Conservation (phyloP, 2,329 filamentous ascomycete species). For the Aurifilum marmelostoma region DNA sequence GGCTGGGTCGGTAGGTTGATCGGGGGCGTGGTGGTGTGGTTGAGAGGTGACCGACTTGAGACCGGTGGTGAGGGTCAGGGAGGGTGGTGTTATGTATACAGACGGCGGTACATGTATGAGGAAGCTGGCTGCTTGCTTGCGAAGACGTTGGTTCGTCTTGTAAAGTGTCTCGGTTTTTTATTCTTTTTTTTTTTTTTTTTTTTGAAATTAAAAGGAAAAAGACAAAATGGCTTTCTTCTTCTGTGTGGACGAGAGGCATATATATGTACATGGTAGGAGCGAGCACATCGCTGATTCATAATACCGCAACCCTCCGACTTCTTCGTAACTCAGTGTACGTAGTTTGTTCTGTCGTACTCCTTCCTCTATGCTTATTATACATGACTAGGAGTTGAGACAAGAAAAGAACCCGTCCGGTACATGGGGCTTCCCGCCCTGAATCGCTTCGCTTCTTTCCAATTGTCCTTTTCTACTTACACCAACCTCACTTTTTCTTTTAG, state of each 20-base stretch:
- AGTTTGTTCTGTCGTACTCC: too few relatives aligned
- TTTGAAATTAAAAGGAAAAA: too few relatives aligned
- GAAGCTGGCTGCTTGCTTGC: neutral
- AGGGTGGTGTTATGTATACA: neutral
- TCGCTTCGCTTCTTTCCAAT: too few relatives aligned
- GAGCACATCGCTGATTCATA: too few relatives aligned
- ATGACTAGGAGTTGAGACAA: neutral
- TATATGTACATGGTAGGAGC: too few relatives aligned
- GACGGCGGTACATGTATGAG: neutral
- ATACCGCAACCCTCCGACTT: too few relatives aligned
- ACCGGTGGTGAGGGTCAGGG: neutral
- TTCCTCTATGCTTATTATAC: neutral
- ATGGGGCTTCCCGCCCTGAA: neutral
- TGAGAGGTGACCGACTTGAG: neutral
- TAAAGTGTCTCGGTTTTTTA: too few relatives aligned
- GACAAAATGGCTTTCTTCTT: too few relatives aligned
- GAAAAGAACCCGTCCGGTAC: neutral
- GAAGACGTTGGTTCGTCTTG: too few relatives aligned
- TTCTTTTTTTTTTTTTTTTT: too few relatives aligned
- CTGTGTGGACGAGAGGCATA: too few relatives aligned
- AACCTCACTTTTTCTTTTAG: neutral
- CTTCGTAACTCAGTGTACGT: too few relatives aligned
- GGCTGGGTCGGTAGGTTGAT: neutral
- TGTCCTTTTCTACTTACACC: neutral
- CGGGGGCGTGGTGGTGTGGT: neutral